Conservation (phyloP, 1,284 basidiomycete species). For the Leccinum pachyderme region DNA sequence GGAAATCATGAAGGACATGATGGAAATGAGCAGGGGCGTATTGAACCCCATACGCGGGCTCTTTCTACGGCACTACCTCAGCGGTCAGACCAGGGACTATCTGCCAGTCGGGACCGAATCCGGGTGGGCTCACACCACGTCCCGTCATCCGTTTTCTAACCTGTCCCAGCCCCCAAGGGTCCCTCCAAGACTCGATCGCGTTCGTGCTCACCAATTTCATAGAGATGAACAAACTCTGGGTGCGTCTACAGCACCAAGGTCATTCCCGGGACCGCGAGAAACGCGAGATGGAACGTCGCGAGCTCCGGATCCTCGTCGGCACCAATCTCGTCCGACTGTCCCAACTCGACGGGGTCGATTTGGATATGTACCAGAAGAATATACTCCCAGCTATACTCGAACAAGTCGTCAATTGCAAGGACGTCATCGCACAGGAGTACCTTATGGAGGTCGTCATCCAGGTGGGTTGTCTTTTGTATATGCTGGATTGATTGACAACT, state of each 20-base stretch:
- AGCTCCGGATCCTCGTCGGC: slow-evolving; percentile 91
- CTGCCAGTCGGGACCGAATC: slow-evolving; percentile 81
- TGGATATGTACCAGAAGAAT: slow-evolving; percentile 80
- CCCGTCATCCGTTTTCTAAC: neutral
- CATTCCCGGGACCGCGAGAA: slow-evolving; percentile 94
- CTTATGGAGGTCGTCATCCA: slow-evolving; percentile 98
- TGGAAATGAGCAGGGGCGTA: slow-evolving; percentile 96
- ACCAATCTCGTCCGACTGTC: slow-evolving; percentile 93
- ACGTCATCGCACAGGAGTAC: slow-evolving; percentile 96
- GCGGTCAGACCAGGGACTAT: slow-evolving; percentile 91
- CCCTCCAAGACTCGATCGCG: slow-evolving; percentile 88
- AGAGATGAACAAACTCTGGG: slow-evolving; percentile 99
- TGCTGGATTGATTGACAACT: no score
- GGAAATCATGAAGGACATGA: slow-evolving; percentile 99
- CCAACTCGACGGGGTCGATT: slow-evolving; percentile 91
- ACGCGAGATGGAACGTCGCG: slow-evolving; percentile 90
- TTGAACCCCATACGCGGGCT: slow-evolving; percentile 91
- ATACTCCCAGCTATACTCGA: slow-evolving; percentile 91
- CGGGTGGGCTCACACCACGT: slow-evolving; percentile 57
- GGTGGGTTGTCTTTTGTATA: slow-evolving; percentile 40
- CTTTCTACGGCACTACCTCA: slow-evolving; percentile 92
- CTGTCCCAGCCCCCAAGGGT: slow-evolving; percentile 68
- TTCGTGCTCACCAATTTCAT: slow-evolving; percentile 97
- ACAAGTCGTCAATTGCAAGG: slow-evolving; percentile 95
- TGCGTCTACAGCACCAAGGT: slow-evolving; percentile 92